Conservation (phyloP, 768 basidiomycete species). For the Lactarius pseudohatsudake region DNA sequence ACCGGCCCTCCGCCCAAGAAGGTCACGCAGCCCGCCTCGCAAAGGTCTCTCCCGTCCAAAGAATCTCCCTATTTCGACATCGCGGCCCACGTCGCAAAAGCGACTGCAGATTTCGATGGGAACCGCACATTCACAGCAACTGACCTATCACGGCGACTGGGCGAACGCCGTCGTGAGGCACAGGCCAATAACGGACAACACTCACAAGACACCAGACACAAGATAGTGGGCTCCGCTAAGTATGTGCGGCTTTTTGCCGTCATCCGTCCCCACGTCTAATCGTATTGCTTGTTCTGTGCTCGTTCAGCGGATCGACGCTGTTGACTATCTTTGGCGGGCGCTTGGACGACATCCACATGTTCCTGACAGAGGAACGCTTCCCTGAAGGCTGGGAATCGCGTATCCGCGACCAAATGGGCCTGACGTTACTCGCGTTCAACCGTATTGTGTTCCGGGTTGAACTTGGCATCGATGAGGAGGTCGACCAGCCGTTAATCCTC, state of each 20-base stretch:
- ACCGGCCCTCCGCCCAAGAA: slow-evolving; percentile 49
- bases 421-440: slow-evolving; percentile 62
- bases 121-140: slow-evolving; percentile 47
- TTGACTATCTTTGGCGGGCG: slow-evolving; percentile 66
- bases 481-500: slow-evolving; percentile 13
- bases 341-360: slow-evolving; percentile 50
- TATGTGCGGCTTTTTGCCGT: slow-evolving; percentile 37
- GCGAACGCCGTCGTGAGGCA: slow-evolving; percentile 62
- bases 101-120: slow-evolving; percentile 8
- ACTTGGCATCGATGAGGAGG: slow-evolving; percentile 36
- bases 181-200: slow-evolving; percentile 55
- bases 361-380: slow-evolving; percentile 67
- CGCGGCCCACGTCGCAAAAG: slow-evolving; percentile 12
- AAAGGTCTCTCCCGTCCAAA: slow-evolving; percentile 6
- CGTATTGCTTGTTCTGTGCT: not conserved
- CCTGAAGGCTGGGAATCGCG: slow-evolving; percentile 71
- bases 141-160: slow-evolving; percentile 57
- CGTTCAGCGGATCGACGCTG: slow-evolving; percentile 57
- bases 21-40: not conserved
- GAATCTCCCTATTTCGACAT: slow-evolving; percentile 14
- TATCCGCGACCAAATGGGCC: slow-evolving; percentile 50
- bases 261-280: not conserved
- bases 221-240: slow-evolving; percentile 67
- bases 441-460: slow-evolving; percentile 34
- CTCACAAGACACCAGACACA: slow-evolving; percentile 50